Evolutionary conservation across 2,329 filamentous ascomycete genomes (phyloP).

Genomic region (Ceratocystis diversiconidia): DNA sequence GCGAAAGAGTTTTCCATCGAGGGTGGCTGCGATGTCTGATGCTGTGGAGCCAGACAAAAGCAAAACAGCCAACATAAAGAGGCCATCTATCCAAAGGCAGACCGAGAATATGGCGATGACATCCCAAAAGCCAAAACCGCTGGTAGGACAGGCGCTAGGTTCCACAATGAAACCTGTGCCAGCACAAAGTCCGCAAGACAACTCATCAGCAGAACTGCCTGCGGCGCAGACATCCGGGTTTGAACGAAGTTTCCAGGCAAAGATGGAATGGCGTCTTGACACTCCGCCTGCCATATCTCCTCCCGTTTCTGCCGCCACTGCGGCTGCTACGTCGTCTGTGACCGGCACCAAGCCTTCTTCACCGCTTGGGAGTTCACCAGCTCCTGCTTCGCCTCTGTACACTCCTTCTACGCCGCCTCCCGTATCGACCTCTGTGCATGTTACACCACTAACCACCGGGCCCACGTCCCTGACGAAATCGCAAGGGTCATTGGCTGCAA

Average conservation of each 20-base stretch:
- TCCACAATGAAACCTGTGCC: not conserved
- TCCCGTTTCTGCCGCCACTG: not conserved
- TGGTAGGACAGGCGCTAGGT: not conserved
- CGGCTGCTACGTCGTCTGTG: not conserved
- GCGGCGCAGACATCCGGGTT: constrained; percentile 18
- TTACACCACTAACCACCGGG: not conserved
- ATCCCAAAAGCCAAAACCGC: not conserved
- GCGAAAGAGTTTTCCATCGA: constrained; percentile 44
- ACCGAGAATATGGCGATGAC: not conserved
- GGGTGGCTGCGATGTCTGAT: constrained; percentile 25
- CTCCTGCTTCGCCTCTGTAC: constrained; percentile 1
- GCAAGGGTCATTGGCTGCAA: not conserved
- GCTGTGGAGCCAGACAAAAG: constrained; percentile 11
- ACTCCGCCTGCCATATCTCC: constrained; percentile 13
- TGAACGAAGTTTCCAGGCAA: constrained; percentile 39
- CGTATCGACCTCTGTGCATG: not conserved
- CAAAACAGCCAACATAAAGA: not conserved
- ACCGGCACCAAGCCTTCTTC: not conserved
- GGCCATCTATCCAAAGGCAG: not conserved
- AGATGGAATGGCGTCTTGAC: constrained; percentile 37
- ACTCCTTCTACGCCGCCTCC: constrained; percentile 6
- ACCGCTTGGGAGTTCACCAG: not conserved
- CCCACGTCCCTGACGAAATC: constrained; percentile 7
- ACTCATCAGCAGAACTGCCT: not conserved
- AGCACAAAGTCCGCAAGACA: not conserved